Percentiles rank a stretch among this genome's conserved stretches.
phyloP scores from a whole-genome alignment of 345 rosid species.

The Viola odorata region DNA sequence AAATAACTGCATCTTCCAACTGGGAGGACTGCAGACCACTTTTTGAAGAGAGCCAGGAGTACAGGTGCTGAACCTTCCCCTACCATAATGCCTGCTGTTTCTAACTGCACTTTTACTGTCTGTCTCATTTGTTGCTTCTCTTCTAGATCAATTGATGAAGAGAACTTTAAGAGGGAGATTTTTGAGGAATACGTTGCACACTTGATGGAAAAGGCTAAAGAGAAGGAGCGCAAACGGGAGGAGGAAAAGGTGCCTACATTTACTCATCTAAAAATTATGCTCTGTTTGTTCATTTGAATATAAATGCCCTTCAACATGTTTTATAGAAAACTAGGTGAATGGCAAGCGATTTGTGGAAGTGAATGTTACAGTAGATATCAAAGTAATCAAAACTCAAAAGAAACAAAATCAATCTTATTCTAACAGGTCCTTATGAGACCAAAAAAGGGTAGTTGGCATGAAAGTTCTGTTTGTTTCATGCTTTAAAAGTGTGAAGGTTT shows the following conservation, averaged over 20 bases:
- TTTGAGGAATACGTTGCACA: conserved; percentile 73
- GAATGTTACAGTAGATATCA: no score
- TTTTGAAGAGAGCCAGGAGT: conserved; percentile 79
- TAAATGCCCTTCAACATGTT: no score
- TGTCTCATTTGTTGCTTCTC: not conserved
- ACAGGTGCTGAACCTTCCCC: conserved; percentile 38
- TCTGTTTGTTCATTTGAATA: no score
- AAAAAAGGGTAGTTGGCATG: no score
- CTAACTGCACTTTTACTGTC: conserved; percentile 1
- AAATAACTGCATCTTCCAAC: conserved; percentile 59
- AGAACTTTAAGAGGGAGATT: conserved; percentile 50
- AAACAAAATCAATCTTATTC: no score
- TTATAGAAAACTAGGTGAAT: no score
- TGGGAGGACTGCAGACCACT: conserved; percentile 80
- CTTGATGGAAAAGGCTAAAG: conserved; percentile 82
- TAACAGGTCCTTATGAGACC: no score
- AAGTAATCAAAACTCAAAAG: no score
- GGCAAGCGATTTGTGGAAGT: no score
- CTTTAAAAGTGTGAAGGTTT: no score
- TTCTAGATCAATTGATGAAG: conserved; percentile 72
- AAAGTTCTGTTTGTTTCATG: no score
- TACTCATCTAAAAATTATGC: not conserved
- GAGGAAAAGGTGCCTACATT: conserved; percentile 73
- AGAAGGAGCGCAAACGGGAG: conserved; percentile 90
- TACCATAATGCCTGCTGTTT: not conserved